A percentile compares a stretch with the other conserved stretches of the same genome.
These are phyloP conservation scores for Blastomyces gilchristii DNA, from an alignment of 2,329 filamentous ascomycete genomes.

Conservation along the genomic window DNA sequence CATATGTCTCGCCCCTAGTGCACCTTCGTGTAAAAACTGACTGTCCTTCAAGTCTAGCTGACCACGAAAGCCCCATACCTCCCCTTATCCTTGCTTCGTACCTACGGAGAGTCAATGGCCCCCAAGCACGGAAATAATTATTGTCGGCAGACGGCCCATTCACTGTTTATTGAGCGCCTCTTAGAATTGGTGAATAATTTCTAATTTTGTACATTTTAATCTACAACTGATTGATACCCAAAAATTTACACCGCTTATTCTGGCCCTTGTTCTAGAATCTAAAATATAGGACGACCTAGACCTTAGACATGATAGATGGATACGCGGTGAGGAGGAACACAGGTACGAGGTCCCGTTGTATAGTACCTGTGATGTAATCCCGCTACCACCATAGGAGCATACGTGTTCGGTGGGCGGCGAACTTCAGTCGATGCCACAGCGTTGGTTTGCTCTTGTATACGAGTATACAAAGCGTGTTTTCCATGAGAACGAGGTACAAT, in stretches of 20 bases:
- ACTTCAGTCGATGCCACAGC: neutral
- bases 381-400: neutral
- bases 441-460: neutral
- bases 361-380: neutral
- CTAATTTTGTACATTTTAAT: neutral
- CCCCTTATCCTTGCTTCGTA: slow-evolving; percentile 16
- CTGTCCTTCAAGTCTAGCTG: slow-evolving; percentile 13
- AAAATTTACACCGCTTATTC: neutral
- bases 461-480: neutral
- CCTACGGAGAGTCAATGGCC: neutral
- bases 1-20: neutral
- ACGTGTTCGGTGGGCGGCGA: too few relatives aligned
- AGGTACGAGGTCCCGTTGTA: neutral
- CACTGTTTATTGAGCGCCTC: neutral
- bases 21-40: neutral
- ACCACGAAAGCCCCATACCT: slow-evolving; percentile 15
- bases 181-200: neutral
- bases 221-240: neutral
- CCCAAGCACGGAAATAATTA: neutral
- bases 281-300: neutral
- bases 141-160: neutral
- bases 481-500: neutral
- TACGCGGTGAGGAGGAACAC: neutral
- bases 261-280: neutral
- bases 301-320: neutral